A percentile compares a stretch with the other conserved stretches of the same genome.
These are phyloP conservation scores for Patellaria atrata DNA, from an alignment of 495 filamentous ascomycete genomes.

Conservation along the genomic window DNA sequence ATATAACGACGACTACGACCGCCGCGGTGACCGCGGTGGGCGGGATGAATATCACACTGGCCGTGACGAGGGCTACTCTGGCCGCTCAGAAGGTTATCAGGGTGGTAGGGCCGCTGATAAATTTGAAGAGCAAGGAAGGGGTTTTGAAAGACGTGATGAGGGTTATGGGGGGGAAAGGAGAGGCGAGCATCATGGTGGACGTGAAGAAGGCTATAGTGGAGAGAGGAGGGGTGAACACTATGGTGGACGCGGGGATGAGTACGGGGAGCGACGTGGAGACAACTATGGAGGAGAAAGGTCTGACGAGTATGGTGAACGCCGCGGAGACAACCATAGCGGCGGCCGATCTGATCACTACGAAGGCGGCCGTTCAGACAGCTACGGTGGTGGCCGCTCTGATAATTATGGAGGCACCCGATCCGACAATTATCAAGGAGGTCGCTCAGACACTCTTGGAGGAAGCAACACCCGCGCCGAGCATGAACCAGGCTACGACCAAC, in stretches of 20 bases:
- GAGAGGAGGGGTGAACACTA: not conserved
- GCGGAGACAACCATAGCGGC: not conserved
- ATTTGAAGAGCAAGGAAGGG: slow-evolving; percentile 7
- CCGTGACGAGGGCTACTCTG: not conserved
- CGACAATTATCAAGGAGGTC: slow-evolving; percentile 2
- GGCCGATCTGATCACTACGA: not conserved
- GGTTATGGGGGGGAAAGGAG: not conserved
- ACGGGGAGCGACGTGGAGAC: not conserved
- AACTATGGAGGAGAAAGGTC: not conserved
- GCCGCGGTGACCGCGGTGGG: slow-evolving; percentile 4
- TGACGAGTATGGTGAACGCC: slow-evolving; percentile 3
- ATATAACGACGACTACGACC: slow-evolving; percentile 9
- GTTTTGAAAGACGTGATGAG: slow-evolving; percentile 1
- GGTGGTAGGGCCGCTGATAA: slow-evolving; percentile 6
- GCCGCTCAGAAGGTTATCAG: not conserved
- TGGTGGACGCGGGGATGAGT: not conserved
- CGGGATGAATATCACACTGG: slow-evolving; percentile 1
- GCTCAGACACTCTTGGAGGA: not conserved
- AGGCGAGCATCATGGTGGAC: slow-evolving; percentile 1
- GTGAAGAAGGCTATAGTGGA: slow-evolving; percentile 4
- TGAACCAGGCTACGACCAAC: too few species aligned
- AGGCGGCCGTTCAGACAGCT: slow-evolving; percentile 1
- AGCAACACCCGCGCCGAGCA: too few species aligned
- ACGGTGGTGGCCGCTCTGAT: slow-evolving; percentile 1
- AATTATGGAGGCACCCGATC: slow-evolving; percentile 5